These are phyloP conservation scores for Pseudoscleropodium purum DNA, from an alignment of 225 moss, liverwort and hornwort genomes.

Conservation along the genomic window DNA sequence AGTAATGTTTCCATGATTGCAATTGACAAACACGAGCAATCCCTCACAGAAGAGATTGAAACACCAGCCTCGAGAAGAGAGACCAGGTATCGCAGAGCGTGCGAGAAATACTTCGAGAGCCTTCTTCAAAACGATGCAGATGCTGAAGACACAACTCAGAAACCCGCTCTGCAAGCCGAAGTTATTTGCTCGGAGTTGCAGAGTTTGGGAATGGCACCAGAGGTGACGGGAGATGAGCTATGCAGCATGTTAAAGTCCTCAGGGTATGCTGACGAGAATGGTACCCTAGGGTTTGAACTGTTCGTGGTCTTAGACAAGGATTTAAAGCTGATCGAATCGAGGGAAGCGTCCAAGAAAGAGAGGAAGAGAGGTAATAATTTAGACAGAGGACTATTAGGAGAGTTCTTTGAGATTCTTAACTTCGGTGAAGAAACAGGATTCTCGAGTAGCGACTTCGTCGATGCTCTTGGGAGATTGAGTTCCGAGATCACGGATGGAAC, in stretches of 20 bases:
- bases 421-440: background rate
- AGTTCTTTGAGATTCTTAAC: background rate
- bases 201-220: background rate
- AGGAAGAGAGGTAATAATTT: background rate
- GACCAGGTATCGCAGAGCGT: background rate
- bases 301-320: background rate
- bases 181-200: background rate
- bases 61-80: background rate
- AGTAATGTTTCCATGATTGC: background rate
- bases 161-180: background rate
- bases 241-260: background rate
- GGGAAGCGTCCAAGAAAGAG: background rate
- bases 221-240: background rate
- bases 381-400: background rate
- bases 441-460: background rate
- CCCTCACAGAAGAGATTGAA: background rate
- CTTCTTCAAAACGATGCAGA: background rate
- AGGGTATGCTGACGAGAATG: background rate
- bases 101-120: background rate
- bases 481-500: background rate
- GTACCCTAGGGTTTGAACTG: background rate
- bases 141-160: background rate
- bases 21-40: background rate
- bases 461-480: background rate
- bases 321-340: background rate